Percentiles rank a stretch among this genome's conserved stretches.
phyloP scores from a whole-genome alignment of 2,329 filamentous ascomycete species.

The Colletotrichum sp. region DNA sequence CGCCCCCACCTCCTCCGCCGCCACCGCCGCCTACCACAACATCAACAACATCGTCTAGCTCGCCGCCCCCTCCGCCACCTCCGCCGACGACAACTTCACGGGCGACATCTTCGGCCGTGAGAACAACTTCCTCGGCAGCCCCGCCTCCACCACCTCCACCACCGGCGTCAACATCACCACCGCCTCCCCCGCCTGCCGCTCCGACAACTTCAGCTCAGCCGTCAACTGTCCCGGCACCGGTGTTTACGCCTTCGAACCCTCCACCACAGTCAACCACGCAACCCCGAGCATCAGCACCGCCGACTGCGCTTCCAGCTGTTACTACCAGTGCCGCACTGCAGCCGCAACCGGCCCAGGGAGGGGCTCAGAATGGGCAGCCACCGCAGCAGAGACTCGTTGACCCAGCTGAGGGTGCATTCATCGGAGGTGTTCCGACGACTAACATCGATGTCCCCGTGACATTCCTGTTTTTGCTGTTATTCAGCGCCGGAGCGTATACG shows the following conservation, averaged over 20 bases:
- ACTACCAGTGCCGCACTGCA: neutral
- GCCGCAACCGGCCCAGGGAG: neutral
- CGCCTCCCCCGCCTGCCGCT: neutral
- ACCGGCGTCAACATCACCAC: neutral
- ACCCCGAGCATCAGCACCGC: neutral
- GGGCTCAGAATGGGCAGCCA: neutral
- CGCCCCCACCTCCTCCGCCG: neutral
- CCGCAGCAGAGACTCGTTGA: neutral
- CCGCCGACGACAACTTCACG: neutral
- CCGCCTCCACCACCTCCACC: neutral
- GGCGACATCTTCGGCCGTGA: neutral
- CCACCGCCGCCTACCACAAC: neutral
- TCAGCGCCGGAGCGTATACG: slow-evolving; percentile 26
- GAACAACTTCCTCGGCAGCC: neutral
- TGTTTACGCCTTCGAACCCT: neutral
- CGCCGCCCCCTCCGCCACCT: neutral
- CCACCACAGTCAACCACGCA: neutral
- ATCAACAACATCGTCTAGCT: neutral
- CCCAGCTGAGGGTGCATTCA: slow-evolving; percentile 7
- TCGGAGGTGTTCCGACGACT: slow-evolving; percentile 12
- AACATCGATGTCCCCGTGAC: slow-evolving; percentile 28
- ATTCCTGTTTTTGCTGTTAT: slow-evolving; percentile 29
- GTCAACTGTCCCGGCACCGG: neutral
- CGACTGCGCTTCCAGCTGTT: neutral
- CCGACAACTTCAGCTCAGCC: neutral